Evolutionary conservation across 768 basidiomycete genomes (phyloP).

Genomic region (Podaxis sp.): DNA sequence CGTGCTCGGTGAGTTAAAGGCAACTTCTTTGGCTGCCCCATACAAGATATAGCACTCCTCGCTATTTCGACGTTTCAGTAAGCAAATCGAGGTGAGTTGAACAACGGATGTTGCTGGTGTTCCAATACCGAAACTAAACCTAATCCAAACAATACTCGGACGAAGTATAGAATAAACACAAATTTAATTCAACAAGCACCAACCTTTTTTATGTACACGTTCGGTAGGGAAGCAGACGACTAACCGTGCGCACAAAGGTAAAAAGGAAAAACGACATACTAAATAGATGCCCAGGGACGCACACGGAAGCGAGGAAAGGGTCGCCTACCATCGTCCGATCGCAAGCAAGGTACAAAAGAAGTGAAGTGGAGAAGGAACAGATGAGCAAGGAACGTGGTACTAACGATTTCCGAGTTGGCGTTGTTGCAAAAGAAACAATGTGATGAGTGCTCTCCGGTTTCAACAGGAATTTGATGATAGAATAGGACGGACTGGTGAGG

Average conservation of each 20-base stretch:
- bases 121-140: too few relatives aligned
- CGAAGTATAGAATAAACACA: background rate
- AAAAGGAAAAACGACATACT: background rate
- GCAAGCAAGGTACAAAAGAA: background rate
- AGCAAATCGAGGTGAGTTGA: too few relatives aligned
- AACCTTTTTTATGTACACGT: conserved; percentile 11
- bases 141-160: background rate
- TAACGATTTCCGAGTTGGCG: too few relatives aligned
- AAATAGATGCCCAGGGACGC: background rate
- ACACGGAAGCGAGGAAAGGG: background rate
- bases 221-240: background rate
- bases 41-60: too few relatives aligned
- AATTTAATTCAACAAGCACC: conserved; percentile 7
- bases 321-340: conserved; percentile 8
- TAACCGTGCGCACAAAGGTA: conserved; percentile 9
- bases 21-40: too few relatives aligned
- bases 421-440: background rate
- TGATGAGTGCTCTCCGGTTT: conserved; percentile 6
- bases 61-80: too few relatives aligned
- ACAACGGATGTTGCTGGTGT: too few relatives aligned
- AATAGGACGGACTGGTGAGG: conserved; percentile 16
- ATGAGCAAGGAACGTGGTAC: too few relatives aligned
- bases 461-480: conserved; percentile 4
- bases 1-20: too few relatives aligned
- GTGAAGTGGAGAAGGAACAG: too few relatives aligned